phyloP scores from a whole-genome alignment of 306 rosid genomes.

The Cucurbita ficifolia region DNA sequence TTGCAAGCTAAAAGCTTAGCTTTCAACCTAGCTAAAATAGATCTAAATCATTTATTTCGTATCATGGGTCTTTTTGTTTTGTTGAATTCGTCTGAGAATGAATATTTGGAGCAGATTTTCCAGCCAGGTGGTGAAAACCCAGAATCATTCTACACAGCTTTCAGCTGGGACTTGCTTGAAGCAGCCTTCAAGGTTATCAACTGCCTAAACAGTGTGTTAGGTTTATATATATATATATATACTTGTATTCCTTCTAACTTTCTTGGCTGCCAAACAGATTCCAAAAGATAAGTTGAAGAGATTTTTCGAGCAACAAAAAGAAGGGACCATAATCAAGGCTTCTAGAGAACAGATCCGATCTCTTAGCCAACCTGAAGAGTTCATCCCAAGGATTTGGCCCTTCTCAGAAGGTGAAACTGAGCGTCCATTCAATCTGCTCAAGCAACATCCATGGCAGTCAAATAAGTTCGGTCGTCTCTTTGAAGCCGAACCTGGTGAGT shows the following conservation, averaged over 20 bases:
- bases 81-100: background rate
- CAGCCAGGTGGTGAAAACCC: slow-evolving; percentile 33
- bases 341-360: slow-evolving; percentile 24
- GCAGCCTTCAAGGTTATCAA: slow-evolving; percentile 36
- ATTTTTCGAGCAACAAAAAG: slow-evolving; percentile 25
- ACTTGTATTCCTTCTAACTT: background rate
- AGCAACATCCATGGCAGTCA: slow-evolving; percentile 17
- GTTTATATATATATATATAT: background rate
- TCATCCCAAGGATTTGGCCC: slow-evolving; percentile 28
- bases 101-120: slow-evolving; percentile 25
- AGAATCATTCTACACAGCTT: slow-evolving; percentile 47
- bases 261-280: slow-evolving; percentile 13
- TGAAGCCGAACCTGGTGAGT: slow-evolving; percentile 18
- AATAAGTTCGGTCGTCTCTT: slow-evolving; percentile 39
- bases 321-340: slow-evolving; percentile 37
- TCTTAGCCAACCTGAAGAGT: slow-evolving; percentile 16
- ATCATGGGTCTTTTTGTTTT: background rate
- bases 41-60: no score
- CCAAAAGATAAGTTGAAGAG: slow-evolving; percentile 17
- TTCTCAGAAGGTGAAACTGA: slow-evolving; percentile 22
- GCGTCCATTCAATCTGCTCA: slow-evolving; percentile 34
- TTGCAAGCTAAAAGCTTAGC: no score
- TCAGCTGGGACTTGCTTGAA: slow-evolving; percentile 48
- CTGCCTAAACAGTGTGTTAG: background rate
- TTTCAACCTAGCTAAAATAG: no score